Evolutionary conservation across 768 basidiomycete genomes (phyloP), one percentile per base, ranked within the genome.

Genomic region (Lepiota brunneoincarnata): DNA sequence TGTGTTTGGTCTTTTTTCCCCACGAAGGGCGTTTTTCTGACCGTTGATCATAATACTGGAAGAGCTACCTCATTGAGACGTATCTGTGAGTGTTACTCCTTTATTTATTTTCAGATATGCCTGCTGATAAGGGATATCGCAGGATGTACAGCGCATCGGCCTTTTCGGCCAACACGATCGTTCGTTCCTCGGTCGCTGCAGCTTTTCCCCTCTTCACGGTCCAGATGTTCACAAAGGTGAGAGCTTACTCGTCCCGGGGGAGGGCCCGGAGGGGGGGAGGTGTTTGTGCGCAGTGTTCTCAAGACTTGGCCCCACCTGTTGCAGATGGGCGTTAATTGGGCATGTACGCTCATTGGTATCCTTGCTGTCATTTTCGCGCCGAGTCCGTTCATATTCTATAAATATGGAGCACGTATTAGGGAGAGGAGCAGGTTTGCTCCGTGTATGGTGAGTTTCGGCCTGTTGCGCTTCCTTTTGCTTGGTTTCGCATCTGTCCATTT

Each of bases 341-440:
- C 78, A 4, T 69, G 70, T 20, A 80, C 79, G 0, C 64, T 89
- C 17, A 71, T 88, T 14, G 87, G 79, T 6, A 70, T 81, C 51
- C 61, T 89, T 23, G 74, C 75, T 0, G 67, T 87, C 2, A 56
- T 85, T n/a, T 78, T 86, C 34, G 74, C 79, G 0, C 88, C 87
- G 0, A 80, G 77, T 44, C 87, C 87, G 0, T 83, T 87, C 70
- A 61, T 87, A 28, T 89, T 90, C 73, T 86, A 83, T 68, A 79
- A 77, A 54, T 89, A 82, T 64, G 87, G 89, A 2, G 66, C 81
- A 1, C 62, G 63, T 34, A 82, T 90, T 49, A 73, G 88, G 6
- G 63, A 68, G 15, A 71, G 72, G 54, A 86, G 83, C 59, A 78
- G 68, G 57, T 86, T 82, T 58, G 82, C 85, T 0, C 79, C 78